Conservation (phyloP, 2,329 filamentous ascomycete species). For the Decorospora gaudefroyi region DNA sequence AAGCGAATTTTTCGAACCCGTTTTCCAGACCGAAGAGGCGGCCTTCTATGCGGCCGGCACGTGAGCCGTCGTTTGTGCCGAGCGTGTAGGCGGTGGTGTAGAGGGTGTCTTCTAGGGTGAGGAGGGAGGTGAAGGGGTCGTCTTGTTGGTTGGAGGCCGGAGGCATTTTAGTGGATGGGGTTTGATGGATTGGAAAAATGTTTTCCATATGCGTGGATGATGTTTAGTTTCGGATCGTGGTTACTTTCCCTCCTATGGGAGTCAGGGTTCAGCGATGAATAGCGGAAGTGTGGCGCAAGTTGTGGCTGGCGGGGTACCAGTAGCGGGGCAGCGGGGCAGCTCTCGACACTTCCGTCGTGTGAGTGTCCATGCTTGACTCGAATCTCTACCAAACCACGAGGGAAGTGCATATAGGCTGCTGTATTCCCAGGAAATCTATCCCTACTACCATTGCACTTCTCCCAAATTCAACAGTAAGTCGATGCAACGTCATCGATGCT, state of each 20-base stretch:
- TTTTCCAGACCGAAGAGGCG: constrained; percentile 88
- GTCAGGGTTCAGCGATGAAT: constrained; percentile 7
- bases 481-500: too few species aligned
- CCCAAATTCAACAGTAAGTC: neutral
- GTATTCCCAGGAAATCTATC: neutral
- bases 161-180: neutral
- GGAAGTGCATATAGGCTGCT: constrained; percentile 1
- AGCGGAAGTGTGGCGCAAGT: constrained; percentile 21
- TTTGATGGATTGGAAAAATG: neutral
- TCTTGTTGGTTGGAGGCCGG: constrained; percentile 12
- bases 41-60: constrained; percentile 82
- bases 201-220: too few species aligned
- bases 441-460: neutral
- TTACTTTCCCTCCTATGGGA: too few species aligned
- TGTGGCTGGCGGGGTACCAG: constrained; percentile 26
- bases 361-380: constrained; percentile 31
- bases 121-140: constrained; percentile 61
- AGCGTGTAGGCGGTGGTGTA: constrained; percentile 81
- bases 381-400: constrained; percentile 16
- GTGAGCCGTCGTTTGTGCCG: constrained; percentile 74
- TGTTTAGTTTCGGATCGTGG: too few species aligned
- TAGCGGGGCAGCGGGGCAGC: constrained; percentile 36
- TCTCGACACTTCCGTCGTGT: constrained; percentile 15
- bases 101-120: constrained; percentile 68
- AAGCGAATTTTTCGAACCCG: constrained; percentile 88